Evolutionary conservation across 1,284 basidiomycete genomes (phyloP).

Genomic region (Cryptococcus maquisensis): DNA sequence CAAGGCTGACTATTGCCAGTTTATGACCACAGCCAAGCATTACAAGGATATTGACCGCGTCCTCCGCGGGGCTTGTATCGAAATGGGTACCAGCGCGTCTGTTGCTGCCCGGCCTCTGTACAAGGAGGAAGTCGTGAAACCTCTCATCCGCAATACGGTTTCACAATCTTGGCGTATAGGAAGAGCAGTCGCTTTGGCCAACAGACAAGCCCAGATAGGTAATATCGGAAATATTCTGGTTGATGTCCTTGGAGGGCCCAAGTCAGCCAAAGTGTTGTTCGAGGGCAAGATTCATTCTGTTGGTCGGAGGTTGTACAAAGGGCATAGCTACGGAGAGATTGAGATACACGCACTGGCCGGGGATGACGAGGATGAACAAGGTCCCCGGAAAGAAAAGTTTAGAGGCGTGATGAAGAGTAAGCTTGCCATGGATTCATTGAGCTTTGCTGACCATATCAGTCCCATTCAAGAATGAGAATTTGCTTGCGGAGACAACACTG

Average conservation of each 20-base stretch:
- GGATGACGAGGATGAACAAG: slow-evolving; percentile 54
- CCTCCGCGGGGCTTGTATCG: slow-evolving; percentile 28
- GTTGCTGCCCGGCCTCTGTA: slow-evolving; percentile 21
- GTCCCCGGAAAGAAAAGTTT: slow-evolving; percentile 16
- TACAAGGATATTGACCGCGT: slow-evolving; percentile 23
- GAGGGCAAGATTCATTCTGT: slow-evolving; percentile 57
- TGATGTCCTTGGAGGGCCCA: slow-evolving; percentile 53
- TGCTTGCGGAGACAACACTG: slow-evolving; percentile 52
- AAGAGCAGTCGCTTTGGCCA: slow-evolving; percentile 50
- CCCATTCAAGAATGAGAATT: slow-evolving; percentile 61
- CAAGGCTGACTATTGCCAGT: slow-evolving; percentile 7
- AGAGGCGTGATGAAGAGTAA: slow-evolving; percentile 25
- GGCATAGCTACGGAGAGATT: slow-evolving; percentile 56
- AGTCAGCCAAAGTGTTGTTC: slow-evolving; percentile 56
- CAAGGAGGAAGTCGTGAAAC: slow-evolving; percentile 8
- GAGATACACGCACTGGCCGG: slow-evolving; percentile 51
- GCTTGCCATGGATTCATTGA: neutral
- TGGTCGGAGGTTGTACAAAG: slow-evolving; percentile 52
- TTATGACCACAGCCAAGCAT: slow-evolving; percentile 25
- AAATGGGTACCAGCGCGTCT: slow-evolving; percentile 37
- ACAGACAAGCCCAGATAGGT: slow-evolving; percentile 47
- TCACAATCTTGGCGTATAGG: slow-evolving; percentile 59
- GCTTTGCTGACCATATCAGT: slow-evolving; percentile 34
- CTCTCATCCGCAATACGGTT: slow-evolving; percentile 50
- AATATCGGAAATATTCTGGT: slow-evolving; percentile 48